Conservation (phyloP, 768 basidiomycete species). For the Boletus rufocinnamomeus region DNA sequence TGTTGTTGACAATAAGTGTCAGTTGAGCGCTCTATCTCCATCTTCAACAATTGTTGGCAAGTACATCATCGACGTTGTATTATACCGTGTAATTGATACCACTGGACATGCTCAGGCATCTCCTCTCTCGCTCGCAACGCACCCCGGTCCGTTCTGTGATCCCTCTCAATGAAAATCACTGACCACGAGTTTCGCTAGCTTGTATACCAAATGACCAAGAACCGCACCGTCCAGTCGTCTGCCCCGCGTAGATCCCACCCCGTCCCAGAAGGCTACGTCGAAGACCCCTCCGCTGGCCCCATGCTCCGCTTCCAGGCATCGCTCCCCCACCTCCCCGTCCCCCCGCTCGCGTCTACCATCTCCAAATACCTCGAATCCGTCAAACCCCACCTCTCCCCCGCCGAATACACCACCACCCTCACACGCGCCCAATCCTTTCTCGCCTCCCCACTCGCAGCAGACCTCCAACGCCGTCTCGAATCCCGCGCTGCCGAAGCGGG, state of each 20-base stretch:
- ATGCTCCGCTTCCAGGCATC: slow-evolving; percentile 78
- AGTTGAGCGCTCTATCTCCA: not conserved
- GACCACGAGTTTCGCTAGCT: slow-evolving; percentile 1
- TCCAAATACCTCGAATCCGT: slow-evolving; percentile 88
- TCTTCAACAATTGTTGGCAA: not conserved
- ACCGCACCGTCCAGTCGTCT: slow-evolving; percentile 33
- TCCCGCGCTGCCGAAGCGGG: slow-evolving; percentile 64
- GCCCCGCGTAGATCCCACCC: slow-evolving; percentile 24
- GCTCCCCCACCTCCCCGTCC: slow-evolving; percentile 80
- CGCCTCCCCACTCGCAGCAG: slow-evolving; percentile 61
- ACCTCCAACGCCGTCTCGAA: slow-evolving; percentile 78
- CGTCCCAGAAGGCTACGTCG: slow-evolving; percentile 48
- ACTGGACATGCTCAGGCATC: slow-evolving; percentile 10
- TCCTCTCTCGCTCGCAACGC: slow-evolving; percentile 19
- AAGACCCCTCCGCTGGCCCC: slow-evolving; percentile 57
- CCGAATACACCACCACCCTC: slow-evolving; percentile 61
- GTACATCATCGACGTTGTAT: not conserved
- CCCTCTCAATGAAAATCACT: not conserved
- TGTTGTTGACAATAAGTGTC: too few relatives aligned
- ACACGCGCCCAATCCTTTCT: slow-evolving; percentile 67
- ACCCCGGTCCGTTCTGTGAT: slow-evolving; percentile 1
- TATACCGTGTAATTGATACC: not conserved
- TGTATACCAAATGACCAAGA: slow-evolving; percentile 29
- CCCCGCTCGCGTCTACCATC: slow-evolving; percentile 77
- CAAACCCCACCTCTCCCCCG: slow-evolving; percentile 69